phyloP scores from a whole-genome alignment of 805 yeast species.

The Wickerhamomyces sydowiorum region DNA sequence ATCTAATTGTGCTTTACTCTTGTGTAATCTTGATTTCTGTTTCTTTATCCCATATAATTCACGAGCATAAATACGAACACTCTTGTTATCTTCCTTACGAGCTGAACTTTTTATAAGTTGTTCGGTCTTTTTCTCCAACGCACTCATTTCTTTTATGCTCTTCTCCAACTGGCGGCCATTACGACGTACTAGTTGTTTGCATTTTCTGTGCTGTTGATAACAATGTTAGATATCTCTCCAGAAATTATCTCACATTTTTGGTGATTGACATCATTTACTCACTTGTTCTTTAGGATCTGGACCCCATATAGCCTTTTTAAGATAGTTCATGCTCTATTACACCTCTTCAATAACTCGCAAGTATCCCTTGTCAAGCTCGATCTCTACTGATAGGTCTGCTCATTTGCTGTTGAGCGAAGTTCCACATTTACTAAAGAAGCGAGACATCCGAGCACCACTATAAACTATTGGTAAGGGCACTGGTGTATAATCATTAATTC shows the following conservation, averaged over 20 bases:
- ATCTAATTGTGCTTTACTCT: constrained; percentile 80
- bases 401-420: no score
- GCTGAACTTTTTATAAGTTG: constrained; percentile 68
- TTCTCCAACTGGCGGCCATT: constrained; percentile 82
- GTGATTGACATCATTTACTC: constrained; percentile 26
- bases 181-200: constrained; percentile 74
- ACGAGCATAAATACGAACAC: constrained; percentile 75
- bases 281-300: constrained; percentile 92
- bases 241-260: no score
- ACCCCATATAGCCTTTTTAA: constrained; percentile 89
- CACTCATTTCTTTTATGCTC: constrained; percentile 48
- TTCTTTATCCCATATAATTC: constrained; percentile 71
- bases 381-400: not conserved
- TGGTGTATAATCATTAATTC: no score
- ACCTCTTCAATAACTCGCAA: not conserved
- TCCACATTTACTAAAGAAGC: no score
- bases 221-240: not conserved
- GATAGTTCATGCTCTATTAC: constrained; percentile 55
- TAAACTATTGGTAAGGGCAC: no score
- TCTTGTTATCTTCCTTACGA: constrained; percentile 66
- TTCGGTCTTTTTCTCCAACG: constrained; percentile 74
- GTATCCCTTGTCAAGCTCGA: not conserved
- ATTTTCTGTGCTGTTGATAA: constrained; percentile 46
- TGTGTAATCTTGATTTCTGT: constrained; percentile 68
- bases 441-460: not conserved